These are phyloP conservation scores for Salisapilia sapeloensis DNA, from an alignment of 352 stramenopile genomes.

Conservation along the genomic window DNA sequence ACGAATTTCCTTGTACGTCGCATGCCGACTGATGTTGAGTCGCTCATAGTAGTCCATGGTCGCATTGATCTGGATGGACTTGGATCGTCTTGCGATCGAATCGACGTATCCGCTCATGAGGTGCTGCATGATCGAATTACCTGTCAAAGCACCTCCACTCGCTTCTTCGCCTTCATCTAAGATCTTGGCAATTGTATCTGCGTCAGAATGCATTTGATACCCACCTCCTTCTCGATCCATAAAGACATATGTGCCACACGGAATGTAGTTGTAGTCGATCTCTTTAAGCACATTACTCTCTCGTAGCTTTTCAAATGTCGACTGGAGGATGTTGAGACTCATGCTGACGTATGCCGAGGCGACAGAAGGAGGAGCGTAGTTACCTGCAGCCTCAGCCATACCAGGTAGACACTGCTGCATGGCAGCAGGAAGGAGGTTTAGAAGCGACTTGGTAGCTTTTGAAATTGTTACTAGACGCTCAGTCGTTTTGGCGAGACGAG, in stretches of 20 bases:
- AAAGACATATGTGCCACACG: slow-evolving; percentile 65
- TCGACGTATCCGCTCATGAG: slow-evolving; percentile 72
- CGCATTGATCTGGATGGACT: slow-evolving; percentile 62
- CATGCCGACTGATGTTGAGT: slow-evolving; percentile 46
- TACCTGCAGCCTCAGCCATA: slow-evolving; percentile 7
- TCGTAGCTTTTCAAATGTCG: slow-evolving; percentile 63
- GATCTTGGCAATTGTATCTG: slow-evolving; percentile 12
- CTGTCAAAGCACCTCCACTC: slow-evolving; percentile 26
- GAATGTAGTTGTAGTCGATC: slow-evolving; percentile 56
- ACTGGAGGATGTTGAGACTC: slow-evolving; percentile 66
- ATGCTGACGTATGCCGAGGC: slow-evolving; percentile 65
- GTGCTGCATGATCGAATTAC: slow-evolving; percentile 64
- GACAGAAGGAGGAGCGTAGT: slow-evolving; percentile 5
- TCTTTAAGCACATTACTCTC: slow-evolving; percentile 62
- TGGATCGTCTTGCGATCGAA: slow-evolving; percentile 47
- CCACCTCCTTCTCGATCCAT: slow-evolving; percentile 34
- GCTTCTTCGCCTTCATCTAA: slow-evolving; percentile 31
- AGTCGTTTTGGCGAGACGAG: slow-evolving; percentile 63
- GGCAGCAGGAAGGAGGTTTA: slow-evolving; percentile 48
- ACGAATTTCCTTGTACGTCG: slow-evolving; percentile 42
- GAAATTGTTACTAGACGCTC: slow-evolving; percentile 65
- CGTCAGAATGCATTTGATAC: slow-evolving; percentile 32
- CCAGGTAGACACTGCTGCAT: slow-evolving; percentile 53
- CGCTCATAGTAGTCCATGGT: slow-evolving; percentile 78
- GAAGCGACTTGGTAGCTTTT: slow-evolving; percentile 55